These are phyloP conservation scores for Puccinia triticina DNA, from an alignment of 1,284 basidiomycete genomes.

Conservation along the genomic window DNA sequence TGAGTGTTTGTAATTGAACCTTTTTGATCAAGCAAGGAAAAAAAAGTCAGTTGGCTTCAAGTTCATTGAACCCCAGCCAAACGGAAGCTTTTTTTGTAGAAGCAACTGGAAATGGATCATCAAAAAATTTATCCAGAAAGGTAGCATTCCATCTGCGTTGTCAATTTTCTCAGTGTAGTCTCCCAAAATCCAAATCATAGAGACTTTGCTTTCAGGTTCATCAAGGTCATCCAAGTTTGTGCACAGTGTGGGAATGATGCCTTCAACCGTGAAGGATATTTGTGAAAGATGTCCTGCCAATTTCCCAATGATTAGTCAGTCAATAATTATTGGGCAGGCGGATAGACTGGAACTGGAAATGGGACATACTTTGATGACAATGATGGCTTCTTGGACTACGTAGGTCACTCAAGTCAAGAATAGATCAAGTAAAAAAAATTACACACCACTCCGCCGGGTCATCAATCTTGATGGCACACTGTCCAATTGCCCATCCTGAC, in stretches of 20 bases:
- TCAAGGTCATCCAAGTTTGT: constrained; percentile 88
- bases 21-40: constrained; percentile 59
- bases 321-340: background rate
- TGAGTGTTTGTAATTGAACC: constrained; percentile 94
- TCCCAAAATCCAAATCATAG: constrained; percentile 97
- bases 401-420: constrained; percentile 93
- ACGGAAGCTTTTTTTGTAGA: background rate
- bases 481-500: constrained; percentile 94
- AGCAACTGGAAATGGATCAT: constrained; percentile 82
- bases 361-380: constrained; percentile 75
- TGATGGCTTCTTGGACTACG: constrained; percentile 95
- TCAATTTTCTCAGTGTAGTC: constrained; percentile 96
- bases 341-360: background rate
- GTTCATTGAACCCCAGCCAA: background rate
- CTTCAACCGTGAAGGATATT: constrained; percentile 94
- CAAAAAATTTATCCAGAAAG: constrained; percentile 84
- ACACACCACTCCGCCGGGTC: constrained; percentile 87
- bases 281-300: constrained; percentile 80
- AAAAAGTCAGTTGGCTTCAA: background rate
- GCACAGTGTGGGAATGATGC: constrained; percentile 90
- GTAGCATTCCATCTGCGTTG: constrained; percentile 95
- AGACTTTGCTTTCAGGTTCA: constrained; percentile 92
- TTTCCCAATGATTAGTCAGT: background rate
- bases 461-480: constrained; percentile 97
- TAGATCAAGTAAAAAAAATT: constrained; percentile 77